Conservation (phyloP, 805 yeast species). For the Pichia kluyveri region DNA sequence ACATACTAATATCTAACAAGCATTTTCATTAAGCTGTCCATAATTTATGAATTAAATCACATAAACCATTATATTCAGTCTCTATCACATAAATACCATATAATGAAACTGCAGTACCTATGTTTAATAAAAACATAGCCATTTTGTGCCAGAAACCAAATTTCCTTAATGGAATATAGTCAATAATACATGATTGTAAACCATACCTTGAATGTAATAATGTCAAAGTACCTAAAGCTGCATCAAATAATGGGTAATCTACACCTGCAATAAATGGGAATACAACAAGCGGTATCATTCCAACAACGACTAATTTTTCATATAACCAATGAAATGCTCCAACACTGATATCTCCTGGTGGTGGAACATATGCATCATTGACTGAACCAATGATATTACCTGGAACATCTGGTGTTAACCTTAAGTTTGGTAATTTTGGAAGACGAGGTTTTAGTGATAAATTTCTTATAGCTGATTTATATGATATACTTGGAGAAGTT, state of each 20-base stretch:
- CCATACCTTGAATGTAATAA: conserved; percentile 81
- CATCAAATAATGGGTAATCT: conserved; percentile 61
- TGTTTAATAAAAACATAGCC: conserved; percentile 57
- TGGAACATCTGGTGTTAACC: conserved; percentile 71
- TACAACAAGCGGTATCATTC: conserved; percentile 67
- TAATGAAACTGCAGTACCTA: conserved; percentile 63
- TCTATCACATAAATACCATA: conserved; percentile 80
- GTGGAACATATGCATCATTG: conserved; percentile 75
- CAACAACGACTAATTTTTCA: conserved; percentile 63
- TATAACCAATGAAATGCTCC: conserved; percentile 94
- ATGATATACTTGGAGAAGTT: neutral
- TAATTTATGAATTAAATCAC: conserved; percentile 49
- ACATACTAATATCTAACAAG: neutral
- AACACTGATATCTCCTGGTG: conserved; percentile 52
- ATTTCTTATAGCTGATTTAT: neutral
- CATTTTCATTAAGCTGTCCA: conserved; percentile 42
- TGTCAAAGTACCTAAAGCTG: conserved; percentile 54
- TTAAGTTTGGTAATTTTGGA: conserved; percentile 26
- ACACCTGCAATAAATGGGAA: conserved; percentile 74
- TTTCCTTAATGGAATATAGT: conserved; percentile 81
- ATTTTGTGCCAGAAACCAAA: conserved; percentile 69
- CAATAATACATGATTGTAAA: conserved; percentile 83
- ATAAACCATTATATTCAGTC: conserved; percentile 71
- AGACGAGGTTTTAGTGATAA: conserved; percentile 18
- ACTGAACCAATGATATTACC: conserved; percentile 90